Conservation (phyloP, 306 rosid genomes). For the Citrullus amarus region DNA sequence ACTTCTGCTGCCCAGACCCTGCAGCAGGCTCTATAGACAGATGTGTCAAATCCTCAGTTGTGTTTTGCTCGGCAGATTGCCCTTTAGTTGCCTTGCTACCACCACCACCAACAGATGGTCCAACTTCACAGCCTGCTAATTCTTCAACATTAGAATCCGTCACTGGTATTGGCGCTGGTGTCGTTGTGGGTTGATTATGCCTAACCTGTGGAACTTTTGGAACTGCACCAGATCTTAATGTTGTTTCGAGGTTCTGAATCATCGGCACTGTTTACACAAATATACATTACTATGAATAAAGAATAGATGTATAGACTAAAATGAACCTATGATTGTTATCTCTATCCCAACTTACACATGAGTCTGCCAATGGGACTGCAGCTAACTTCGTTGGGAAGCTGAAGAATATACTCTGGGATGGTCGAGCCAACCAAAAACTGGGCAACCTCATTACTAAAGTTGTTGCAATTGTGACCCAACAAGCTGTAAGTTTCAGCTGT, state of each 20-base stretch:
- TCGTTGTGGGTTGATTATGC: slow-evolving; percentile 8
- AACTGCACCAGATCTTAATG: slow-evolving; percentile 57
- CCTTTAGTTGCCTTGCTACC: not conserved
- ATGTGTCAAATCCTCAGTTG: slow-evolving; percentile 4
- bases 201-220: slow-evolving; percentile 65
- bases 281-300: not conserved
- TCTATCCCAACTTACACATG: slow-evolving; percentile 37
- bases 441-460: slow-evolving; percentile 75
- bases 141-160: slow-evolving; percentile 5
- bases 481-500: slow-evolving; percentile 61
- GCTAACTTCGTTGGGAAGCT: slow-evolving; percentile 78
- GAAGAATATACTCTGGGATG: slow-evolving; percentile 70
- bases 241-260: slow-evolving; percentile 76
- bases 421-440: slow-evolving; percentile 70
- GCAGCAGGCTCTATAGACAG: not conserved
- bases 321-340: not conserved
- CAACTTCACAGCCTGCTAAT: slow-evolving; percentile 6
- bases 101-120: not conserved
- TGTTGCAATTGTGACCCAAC: slow-evolving; percentile 81
- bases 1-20: slow-evolving; percentile 8
- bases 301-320: not conserved
- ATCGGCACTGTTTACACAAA: slow-evolving; percentile 57
- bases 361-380: slow-evolving; percentile 74
- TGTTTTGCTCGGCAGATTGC: slow-evolving; percentile 12
- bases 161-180: slow-evolving; percentile 7